A percentile compares a stretch with the other conserved stretches of the same genome.
phyloP scores from a whole-genome alignment of 805 yeast genomes.

The Wickerhamomyces chaumierensis region DNA sequence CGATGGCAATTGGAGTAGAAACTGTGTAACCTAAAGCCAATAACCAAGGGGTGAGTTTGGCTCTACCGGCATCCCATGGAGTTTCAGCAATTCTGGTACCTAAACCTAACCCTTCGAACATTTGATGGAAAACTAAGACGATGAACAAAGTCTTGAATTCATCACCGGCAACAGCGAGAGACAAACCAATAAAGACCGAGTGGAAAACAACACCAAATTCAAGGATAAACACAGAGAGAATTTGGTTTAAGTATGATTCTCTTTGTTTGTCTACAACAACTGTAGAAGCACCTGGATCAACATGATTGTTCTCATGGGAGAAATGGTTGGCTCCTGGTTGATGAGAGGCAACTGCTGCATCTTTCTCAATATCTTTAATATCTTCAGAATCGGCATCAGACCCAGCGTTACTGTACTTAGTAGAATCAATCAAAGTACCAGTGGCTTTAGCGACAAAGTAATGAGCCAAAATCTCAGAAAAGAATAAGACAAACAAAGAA shows the following conservation, averaged over 20 bases:
- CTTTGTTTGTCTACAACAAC: conserved; percentile 11
- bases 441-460: conserved; percentile 22
- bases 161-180: conserved; percentile 68
- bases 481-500: conserved; percentile 32
- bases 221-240: conserved; percentile 43
- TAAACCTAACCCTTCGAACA: conserved; percentile 79
- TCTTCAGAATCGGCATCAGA: not conserved
- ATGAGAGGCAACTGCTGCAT: conserved; percentile 16
- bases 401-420: too few species aligned
- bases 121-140: conserved; percentile 65
- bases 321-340: conserved; percentile 27
- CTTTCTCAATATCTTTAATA: conserved; percentile 11
- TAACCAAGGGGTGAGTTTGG: conserved; percentile 41
- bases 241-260: conserved; percentile 44
- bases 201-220: conserved; percentile 80
- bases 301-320: conserved; percentile 30
- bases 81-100: conserved; percentile 65
- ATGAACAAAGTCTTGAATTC: conserved; percentile 63
- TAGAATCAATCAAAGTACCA: not conserved
- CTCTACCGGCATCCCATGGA: conserved; percentile 24
- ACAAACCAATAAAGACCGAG: conserved; percentile 70
- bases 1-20: conserved; percentile 66
- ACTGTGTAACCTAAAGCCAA: conserved; percentile 38
- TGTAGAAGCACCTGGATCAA: conserved; percentile 32
- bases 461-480: conserved; percentile 37